A percentile compares a stretch with the other conserved stretches of the same genome.
Evolutionary conservation across 495 filamentous ascomycete genomes (phyloP).

Genomic region (Xylaria curta): DNA sequence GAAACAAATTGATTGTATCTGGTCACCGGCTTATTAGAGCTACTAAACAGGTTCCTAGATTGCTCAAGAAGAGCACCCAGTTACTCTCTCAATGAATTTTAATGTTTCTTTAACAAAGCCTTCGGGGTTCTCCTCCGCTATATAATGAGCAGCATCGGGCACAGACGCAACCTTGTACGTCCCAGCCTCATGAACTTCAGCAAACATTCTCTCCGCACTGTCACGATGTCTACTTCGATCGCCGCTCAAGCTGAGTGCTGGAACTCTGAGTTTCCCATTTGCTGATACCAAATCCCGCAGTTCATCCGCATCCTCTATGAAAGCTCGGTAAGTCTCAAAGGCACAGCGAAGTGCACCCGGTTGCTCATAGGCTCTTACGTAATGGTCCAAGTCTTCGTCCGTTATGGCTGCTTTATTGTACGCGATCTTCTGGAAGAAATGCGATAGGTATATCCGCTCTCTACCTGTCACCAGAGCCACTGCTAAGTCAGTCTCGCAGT

Average conservation of each 20-base stretch:
- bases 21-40: too few relatives aligned
- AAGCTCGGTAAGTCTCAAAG: constrained; percentile 50
- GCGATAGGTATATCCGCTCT: constrained; percentile 52
- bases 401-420: constrained; percentile 48
- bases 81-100: background rate
- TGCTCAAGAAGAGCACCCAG: background rate
- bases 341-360: constrained; percentile 49
- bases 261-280: constrained; percentile 50
- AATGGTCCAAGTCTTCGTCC: constrained; percentile 46
- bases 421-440: constrained; percentile 50
- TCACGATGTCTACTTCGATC: constrained; percentile 35
- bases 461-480: constrained; percentile 48
- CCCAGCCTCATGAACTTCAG: constrained; percentile 43
- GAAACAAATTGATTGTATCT: too few relatives aligned
- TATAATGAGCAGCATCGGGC: constrained; percentile 45
- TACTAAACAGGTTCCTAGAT: background rate
- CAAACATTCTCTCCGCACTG: constrained; percentile 39
- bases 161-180: constrained; percentile 36
- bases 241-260: constrained; percentile 46
- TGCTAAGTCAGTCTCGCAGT: constrained; percentile 49
- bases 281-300: constrained; percentile 43
- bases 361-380: constrained; percentile 44
- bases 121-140: constrained; percentile 51
- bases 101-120: constrained; percentile 36
- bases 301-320: constrained; percentile 22